Evolutionary conservation across 2,329 filamentous ascomycete genomes (phyloP), one percentile per base, ranked within the genome.

Genomic region (Cadophora luteo-olivacea): DNA sequence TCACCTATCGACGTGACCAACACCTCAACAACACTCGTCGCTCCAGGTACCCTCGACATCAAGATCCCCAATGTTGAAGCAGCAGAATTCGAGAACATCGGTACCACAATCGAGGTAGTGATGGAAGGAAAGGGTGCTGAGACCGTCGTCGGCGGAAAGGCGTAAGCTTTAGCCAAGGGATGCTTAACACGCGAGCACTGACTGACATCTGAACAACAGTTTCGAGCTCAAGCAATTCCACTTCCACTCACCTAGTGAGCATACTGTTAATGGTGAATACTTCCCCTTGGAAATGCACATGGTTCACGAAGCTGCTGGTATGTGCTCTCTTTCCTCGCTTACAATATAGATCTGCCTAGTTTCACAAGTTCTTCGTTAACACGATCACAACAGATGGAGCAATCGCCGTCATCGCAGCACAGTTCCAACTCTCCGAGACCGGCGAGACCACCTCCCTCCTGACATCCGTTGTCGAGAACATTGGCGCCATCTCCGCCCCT

Each of bases 241-340:
- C 77, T 86, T 89, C 78, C 87, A 89, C 74, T 85, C 85, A 0
- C 86, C 87, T 0, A 85, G 84, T 54, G 87, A 89, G 80, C 87
- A 89, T 73, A 81, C 83, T 58, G 79, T 88, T 75, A 72, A 82
- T 74, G 76, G 81, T 36, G 78, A 80, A 70, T 75, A 79, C 72
- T 82, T 76, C 66, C 78, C 81, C 16, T 72, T 81, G 69, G 81
- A 83, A 70, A 78, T 80, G 32, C 81, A 82, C 72, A 81, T 82
- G 70, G 81, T 83, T 8, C 80, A 82, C 64, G 72, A 81, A 67
- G 74, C 74, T 45, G 73, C 72, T 3, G 78, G 76, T 76, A 70
- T 2, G 62, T 60, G 29, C 19, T 36, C 38, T n/a, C 12, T 29
- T 29, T 3, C 9, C 45, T 61, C 29, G 16, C 22, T 22, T 48